Conservation (phyloP, 2,329 filamentous ascomycete species). For the Fusarium pseudoanthophilum region DNA sequence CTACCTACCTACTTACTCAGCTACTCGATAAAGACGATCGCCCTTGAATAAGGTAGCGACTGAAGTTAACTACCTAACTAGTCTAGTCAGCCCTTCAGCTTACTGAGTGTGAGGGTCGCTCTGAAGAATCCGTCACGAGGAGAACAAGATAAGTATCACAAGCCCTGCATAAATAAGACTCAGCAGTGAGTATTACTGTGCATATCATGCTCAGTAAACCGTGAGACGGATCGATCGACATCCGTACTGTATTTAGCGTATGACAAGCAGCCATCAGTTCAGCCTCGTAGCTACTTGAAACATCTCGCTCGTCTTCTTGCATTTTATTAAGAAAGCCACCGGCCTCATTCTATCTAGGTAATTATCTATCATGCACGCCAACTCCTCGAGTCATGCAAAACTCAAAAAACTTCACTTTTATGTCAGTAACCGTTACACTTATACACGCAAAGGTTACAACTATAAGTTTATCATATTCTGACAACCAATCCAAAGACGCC, state of each 20-base stretch:
- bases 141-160: not conserved
- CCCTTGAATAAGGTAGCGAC: not conserved
- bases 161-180: not conserved
- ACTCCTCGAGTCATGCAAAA: not conserved
- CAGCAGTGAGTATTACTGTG: not conserved
- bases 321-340: constrained; percentile 22
- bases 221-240: not conserved
- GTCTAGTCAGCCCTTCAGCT: constrained; percentile 6
- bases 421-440: not conserved
- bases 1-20: constrained; percentile 9
- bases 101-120: not conserved
- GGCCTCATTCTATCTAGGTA: not conserved
- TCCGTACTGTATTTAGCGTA: not conserved
- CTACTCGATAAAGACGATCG: not conserved
- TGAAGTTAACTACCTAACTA: not conserved
- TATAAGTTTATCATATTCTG: constrained; percentile 3
- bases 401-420: not conserved
- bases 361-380: not conserved
- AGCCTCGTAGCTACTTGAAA: constrained; percentile 27
- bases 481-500: constrained; percentile 44
- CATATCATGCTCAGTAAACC: not conserved
- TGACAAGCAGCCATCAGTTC: constrained; percentile 15
- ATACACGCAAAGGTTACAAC: not conserved
- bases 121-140: not conserved
- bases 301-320: constrained; percentile 12